Percentiles rank a stretch among this genome's conserved stretches.
Conservation (phyloP, 2,329 filamentous ascomycete species). For the Dothidotthia symphoricarpi region DNA sequence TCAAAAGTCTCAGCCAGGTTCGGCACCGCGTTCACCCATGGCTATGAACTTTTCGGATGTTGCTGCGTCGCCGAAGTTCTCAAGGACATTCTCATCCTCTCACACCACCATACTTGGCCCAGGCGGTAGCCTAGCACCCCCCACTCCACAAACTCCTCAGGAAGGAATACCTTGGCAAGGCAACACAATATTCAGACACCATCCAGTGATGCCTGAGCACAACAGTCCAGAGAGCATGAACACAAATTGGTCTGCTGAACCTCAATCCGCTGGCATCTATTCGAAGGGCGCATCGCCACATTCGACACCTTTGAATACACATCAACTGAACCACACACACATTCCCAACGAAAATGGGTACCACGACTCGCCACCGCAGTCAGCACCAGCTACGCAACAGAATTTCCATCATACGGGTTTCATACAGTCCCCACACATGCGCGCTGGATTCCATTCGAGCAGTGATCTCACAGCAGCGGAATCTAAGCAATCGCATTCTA, state of each 20-base stretch:
- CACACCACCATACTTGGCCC: slow-evolving; percentile 37
- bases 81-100: slow-evolving; percentile 41
- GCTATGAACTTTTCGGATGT: slow-evolving; percentile 48
- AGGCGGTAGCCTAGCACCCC: slow-evolving; percentile 47
- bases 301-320: slow-evolving; percentile 43
- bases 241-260: slow-evolving; percentile 40
- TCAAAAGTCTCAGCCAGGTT: slow-evolving; percentile 46
- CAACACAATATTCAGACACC: slow-evolving; percentile 30
- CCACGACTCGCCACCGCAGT: slow-evolving; percentile 52
- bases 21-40: slow-evolving; percentile 51
- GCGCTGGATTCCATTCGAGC: slow-evolving; percentile 34
- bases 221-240: slow-evolving; percentile 43
- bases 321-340: slow-evolving; percentile 29
- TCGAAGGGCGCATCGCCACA: slow-evolving; percentile 47
- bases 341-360: slow-evolving; percentile 37
- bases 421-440: slow-evolving; percentile 37
- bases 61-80: slow-evolving; percentile 48
- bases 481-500: slow-evolving; percentile 39
- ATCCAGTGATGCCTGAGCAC: slow-evolving; percentile 35
- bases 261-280: slow-evolving; percentile 28
- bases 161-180: slow-evolving; percentile 45
- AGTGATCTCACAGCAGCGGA: slow-evolving; percentile 36
- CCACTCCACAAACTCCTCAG: slow-evolving; percentile 50
- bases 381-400: slow-evolving; percentile 51
- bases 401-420: slow-evolving; percentile 43